A percentile compares a stretch with the other conserved stretches of the same genome.
These are phyloP conservation scores for Pseudozyma flocculosa DNA, from an alignment of 1,284 basidiomycete species.

Conservation along the genomic window DNA sequence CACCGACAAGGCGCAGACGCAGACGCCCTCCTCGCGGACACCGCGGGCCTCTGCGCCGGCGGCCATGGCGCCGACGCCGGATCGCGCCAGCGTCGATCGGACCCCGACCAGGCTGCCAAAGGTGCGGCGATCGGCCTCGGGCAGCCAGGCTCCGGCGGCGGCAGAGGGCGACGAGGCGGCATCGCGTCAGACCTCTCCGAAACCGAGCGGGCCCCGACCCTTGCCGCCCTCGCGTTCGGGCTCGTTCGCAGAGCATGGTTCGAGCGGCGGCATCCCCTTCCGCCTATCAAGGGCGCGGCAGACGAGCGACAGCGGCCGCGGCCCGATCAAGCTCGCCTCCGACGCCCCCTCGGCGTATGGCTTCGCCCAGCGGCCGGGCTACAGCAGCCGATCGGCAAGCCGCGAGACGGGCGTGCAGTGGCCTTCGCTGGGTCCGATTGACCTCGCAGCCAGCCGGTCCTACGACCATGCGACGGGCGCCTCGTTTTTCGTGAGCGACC, in stretches of 20 bases:
- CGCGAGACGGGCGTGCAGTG: neutral
- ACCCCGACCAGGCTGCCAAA: neutral
- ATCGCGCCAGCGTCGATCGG: neutral
- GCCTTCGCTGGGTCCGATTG: neutral
- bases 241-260: neutral
- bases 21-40: neutral
- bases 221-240: neutral
- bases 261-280: neutral
- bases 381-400: neutral
- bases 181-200: neutral
- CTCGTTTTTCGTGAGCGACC: neutral
- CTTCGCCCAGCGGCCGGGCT: neutral
- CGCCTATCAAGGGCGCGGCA: neutral
- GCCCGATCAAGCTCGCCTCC: neutral
- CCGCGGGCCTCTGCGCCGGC: neutral
- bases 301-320: neutral
- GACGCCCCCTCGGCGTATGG: no score
- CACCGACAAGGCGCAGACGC: neutral
- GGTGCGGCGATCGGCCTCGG: neutral
- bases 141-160: neutral
- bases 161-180: neutral
- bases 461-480: no score
- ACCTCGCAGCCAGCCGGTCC: neutral
- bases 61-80: neutral
- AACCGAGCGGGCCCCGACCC: neutral